A percentile compares a stretch with the other conserved stretches of the same genome.
Conservation (phyloP, 345 rosid genomes). For the Citrus sinensis region DVS_A1.0 CM039165.1:23179501-23180000, state of each 20-base stretch:
- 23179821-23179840: slow-evolving; percentile 87
- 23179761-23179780: too few relatives aligned
- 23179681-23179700: slow-evolving; percentile 6
- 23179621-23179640: slow-evolving; percentile 90
- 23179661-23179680: slow-evolving; percentile 95
- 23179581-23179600: slow-evolving; percentile 78
- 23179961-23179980: too few relatives aligned
- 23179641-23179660: slow-evolving; percentile 71
- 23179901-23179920: slow-evolving; percentile 5
- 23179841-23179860: slow-evolving; percentile 96
- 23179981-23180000: too few relatives aligned
- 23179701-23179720: neutral
- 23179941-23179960: too few relatives aligned
- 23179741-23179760: too few relatives aligned
- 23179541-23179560: slow-evolving; percentile 84
- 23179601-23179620: slow-evolving; percentile 72
- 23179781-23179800: slow-evolving; percentile 36
- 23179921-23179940: too few relatives aligned
- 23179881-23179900: slow-evolving; percentile 25
- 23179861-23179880: slow-evolving; percentile 70
- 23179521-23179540: slow-evolving; percentile 97
- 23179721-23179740: too few relatives aligned
- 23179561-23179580: slow-evolving; percentile 86
- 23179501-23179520: slow-evolving; percentile 97
- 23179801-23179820: slow-evolving; percentile 92